Percentiles rank a stretch among this genome's conserved stretches.
Conservation (phyloP, 768 basidiomycete genomes). For the Kwoniella dejecticola region DNA sequence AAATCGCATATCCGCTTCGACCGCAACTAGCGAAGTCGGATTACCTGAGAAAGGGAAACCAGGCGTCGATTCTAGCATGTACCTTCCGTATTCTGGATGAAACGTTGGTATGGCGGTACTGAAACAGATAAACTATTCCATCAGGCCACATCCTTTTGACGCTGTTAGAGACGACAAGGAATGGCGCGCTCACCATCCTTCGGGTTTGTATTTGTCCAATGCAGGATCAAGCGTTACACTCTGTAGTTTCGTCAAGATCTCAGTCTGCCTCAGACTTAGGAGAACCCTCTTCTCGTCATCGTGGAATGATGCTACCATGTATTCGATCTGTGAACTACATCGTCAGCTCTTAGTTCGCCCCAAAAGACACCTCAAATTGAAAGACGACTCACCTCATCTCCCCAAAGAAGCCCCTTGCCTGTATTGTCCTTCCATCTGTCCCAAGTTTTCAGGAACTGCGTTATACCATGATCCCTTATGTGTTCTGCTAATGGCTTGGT, state of each 20-base stretch:
- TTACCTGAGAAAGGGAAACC: constrained; percentile 91
- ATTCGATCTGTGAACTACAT: constrained; percentile 75
- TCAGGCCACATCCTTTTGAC: not conserved
- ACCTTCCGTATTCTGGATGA: constrained; percentile 97
- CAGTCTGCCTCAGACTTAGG: constrained; percentile 90
- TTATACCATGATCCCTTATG: constrained; percentile 87
- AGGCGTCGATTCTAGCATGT: constrained; percentile 98
- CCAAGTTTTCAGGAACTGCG: constrained; percentile 93
- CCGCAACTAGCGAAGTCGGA: constrained; percentile 79
- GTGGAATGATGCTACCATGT: constrained; percentile 89
- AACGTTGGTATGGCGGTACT: constrained; percentile 82
- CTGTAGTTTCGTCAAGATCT: constrained; percentile 80
- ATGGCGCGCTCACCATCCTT: constrained; percentile 32
- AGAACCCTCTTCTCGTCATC: constrained; percentile 74
- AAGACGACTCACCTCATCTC: constrained; percentile 76
- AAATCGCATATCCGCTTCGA: constrained; percentile 93
- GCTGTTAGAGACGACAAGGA: not conserved
- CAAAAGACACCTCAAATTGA: not conserved
- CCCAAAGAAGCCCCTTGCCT: constrained; percentile 94
- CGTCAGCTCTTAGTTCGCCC: not conserved
- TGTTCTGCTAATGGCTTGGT: constrained; percentile 84
- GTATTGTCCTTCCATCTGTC: constrained; percentile 83
- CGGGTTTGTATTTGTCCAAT: constrained; percentile 45
- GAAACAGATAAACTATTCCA: constrained; percentile 3
- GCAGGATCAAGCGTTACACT: constrained; percentile 68